These are phyloP conservation scores for Botrytis aclada DNA, from an alignment of 2,329 filamentous ascomycete species.

Conservation along the genomic window DNA sequence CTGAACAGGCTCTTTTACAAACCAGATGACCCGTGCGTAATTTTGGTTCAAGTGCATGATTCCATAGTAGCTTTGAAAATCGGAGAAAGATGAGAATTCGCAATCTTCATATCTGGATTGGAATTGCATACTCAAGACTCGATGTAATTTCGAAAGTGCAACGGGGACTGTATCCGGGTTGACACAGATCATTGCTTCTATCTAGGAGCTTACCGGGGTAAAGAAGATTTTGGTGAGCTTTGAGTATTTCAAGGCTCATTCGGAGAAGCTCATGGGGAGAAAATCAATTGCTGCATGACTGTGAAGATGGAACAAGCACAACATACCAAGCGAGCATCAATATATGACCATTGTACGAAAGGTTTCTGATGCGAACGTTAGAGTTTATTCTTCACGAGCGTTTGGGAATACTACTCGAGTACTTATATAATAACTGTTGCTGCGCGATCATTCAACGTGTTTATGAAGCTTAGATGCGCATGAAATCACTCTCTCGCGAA, in stretches of 20 bases:
- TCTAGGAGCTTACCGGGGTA: neutral
- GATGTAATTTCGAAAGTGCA: neutral
- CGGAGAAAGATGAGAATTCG: neutral
- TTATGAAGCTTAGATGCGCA: neutral
- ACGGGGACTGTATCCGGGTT: no score
- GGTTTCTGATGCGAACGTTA: neutral
- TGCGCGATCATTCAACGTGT: neutral
- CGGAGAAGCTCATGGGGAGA: neutral
- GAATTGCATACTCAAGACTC: neutral
- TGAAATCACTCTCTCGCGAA: neutral
- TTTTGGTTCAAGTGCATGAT: neutral
- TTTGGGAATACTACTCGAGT: neutral
- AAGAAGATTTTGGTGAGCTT: fast-evolving
- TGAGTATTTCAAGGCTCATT: neutral
- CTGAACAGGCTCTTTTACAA: neutral
- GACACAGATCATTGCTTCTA: neutral
- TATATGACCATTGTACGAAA: neutral
- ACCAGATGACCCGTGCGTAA: neutral
- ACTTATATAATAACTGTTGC: neutral
- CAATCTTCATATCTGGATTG: neutral
- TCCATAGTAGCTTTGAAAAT: neutral
- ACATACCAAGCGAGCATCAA: neutral
- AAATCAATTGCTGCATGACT: neutral
- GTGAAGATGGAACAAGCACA: neutral
- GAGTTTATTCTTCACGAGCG: neutral